phyloP scores from a whole-genome alignment of 306 rosid species.

The Neltuma alba region DNA sequence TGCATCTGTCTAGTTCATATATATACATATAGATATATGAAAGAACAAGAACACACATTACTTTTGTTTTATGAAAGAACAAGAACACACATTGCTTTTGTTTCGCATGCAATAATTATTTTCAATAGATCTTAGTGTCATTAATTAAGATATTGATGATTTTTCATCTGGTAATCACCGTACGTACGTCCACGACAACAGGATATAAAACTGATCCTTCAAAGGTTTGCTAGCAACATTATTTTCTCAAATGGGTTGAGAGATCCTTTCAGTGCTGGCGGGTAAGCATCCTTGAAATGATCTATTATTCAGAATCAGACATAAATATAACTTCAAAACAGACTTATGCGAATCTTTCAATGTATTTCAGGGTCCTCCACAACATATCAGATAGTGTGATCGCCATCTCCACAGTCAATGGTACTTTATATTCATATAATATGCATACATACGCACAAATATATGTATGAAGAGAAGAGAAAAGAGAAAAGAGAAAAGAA shows the following conservation, averaged over 20 bases:
- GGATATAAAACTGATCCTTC: slow-evolving; percentile 54
- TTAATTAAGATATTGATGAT: not conserved
- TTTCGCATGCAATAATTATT: not conserved
- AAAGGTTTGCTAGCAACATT: slow-evolving; percentile 63
- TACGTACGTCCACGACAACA: slow-evolving; percentile 23
- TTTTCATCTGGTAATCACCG: not conserved
- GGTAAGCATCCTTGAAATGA: slow-evolving; percentile 38
- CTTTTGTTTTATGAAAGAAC: not conserved
- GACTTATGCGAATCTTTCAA: slow-evolving; percentile 6
- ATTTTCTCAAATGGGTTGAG: slow-evolving; percentile 74
- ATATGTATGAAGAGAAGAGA: not conserved
- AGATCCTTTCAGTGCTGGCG: slow-evolving; percentile 68
- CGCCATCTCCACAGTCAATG: slow-evolving; percentile 45
- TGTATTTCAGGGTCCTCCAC: slow-evolving; percentile 48
- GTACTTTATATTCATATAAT: not conserved
- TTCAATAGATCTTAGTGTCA: too few species aligned
- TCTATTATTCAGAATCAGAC: not conserved
- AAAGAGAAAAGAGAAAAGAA: not conserved
- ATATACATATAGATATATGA: too few species aligned
- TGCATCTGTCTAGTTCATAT: not conserved
- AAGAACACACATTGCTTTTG: not conserved
- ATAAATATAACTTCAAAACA: not conserved
- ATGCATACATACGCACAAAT: not conserved
- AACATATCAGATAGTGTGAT: slow-evolving; percentile 49
- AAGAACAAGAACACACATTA: not conserved